Base-by-base conservation (phyloP, 768 basidiomycete species). In the Tulasnella sp. region DNA sequence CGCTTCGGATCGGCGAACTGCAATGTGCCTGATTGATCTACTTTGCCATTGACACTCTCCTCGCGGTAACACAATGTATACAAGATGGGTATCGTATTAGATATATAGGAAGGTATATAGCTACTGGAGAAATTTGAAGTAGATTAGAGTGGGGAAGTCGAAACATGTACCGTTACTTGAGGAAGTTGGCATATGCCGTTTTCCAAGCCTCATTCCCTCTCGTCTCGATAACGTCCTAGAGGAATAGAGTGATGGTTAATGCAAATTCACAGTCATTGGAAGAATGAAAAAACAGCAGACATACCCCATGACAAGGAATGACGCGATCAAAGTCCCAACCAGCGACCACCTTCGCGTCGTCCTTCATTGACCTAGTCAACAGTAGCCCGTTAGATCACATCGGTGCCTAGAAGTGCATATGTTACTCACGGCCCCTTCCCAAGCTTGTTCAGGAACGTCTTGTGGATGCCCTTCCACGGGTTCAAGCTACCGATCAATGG, bases 221-320 rank as follows among this genome's bases (percentile, higher is more conserved):
- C 1, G 68, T 70, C 67, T 76, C 74, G 62, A 77, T 72, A n/a
- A 75, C 72, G 50, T 75, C 62, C 61, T 63, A 41, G 24, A 41
- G 15, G 17, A 51, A 26, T 21, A 34, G 27, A 73, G 13, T 72
- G 73, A 13, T 21, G 11, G 29, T 21, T 64, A 65, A 67, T 30
- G 66, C 65, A 38, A 44, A 17, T 49, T 38, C 41, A 23, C 32
- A n/a, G 3, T 38, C 47, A 7, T 15, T 3, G 9, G 15, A 55
- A 7, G 23, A 56, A 19, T n/a, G 21, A 23, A 51, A 54, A 24
- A 8, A 4, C 24, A 43, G 21, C 29, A 32, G 19, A 61, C 61
- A n/a, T 61, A 63, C 64, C n/a, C 61, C 62, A 49, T 61, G 62
- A 41, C 62, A 63, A 8, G 60, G 51, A 48, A 61, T 61, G 51